Evolutionary conservation across 306 rosid species (phyloP).

Genomic region (barrel medic (Medicago truncatula)): MtrunA17r5.0-ANR NC_053044.1:32610001-32610500

Average conservation of each 20-base stretch:
- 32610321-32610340: conserved; percentile 53
- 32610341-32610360: conserved; percentile 58
- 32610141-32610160: conserved; percentile 75
- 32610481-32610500: neutral
- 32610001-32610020: too few species aligned
- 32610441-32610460: too few species aligned
- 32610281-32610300: conserved; percentile 49
- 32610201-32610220: conserved; percentile 61
- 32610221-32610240: conserved; percentile 40
- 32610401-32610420: neutral
- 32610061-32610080: conserved; percentile 72
- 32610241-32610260: conserved; percentile 28
- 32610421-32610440: neutral
- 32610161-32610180: conserved; percentile 78
- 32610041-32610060: conserved; percentile 92
- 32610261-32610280: conserved; percentile 32
- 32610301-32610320: conserved; percentile 64
- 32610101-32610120: conserved; percentile 48
- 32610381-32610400: conserved; percentile 83
- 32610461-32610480: neutral
- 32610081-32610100: conserved; percentile 66
- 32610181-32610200: conserved; percentile 75
- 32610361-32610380: conserved; percentile 54
- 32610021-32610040: conserved; percentile 60
- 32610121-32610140: conserved; percentile 56